Conservation (phyloP, 768 basidiomycete species). For the Lactarius sp. region DNA sequence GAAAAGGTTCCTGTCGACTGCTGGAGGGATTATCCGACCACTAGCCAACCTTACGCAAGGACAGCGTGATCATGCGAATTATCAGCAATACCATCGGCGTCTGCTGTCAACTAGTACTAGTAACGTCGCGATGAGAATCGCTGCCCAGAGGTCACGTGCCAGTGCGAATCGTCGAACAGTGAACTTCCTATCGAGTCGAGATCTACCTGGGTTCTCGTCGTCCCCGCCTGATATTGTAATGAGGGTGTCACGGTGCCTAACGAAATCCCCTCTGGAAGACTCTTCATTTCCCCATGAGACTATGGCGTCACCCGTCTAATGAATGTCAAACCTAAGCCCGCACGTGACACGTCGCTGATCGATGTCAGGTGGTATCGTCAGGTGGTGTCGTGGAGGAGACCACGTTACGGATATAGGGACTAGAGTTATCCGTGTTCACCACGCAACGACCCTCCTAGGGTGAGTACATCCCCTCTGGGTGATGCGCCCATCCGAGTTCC, state of each 20-base stretch:
- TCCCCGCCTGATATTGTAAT: neutral
- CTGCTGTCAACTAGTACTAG: too few species aligned
- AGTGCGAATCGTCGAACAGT: too few species aligned
- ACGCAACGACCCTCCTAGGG: neutral
- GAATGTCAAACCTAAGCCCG: neutral
- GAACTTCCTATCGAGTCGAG: slow-evolving; percentile 16
- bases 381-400: slow-evolving; percentile 3
- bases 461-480: neutral
- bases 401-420: slow-evolving; percentile 18
- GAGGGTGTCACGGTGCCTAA: neutral
- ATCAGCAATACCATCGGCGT: too few species aligned
- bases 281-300: slow-evolving; percentile 7
- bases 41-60: too few species aligned
- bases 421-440: slow-evolving; percentile 7
- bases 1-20: too few species aligned
- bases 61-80: too few species aligned
- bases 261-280: neutral
- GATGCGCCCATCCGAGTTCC: neutral
- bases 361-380: too few species aligned
- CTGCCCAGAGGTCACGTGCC: too few species aligned
- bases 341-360: neutral
- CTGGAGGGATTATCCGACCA: too few species aligned
- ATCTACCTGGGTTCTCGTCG: neutral
- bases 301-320: neutral
- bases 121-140: too few species aligned